Conservation (phyloP, 495 filamentous ascomycete species). For the Penicillium egyptiacum region DNA sequence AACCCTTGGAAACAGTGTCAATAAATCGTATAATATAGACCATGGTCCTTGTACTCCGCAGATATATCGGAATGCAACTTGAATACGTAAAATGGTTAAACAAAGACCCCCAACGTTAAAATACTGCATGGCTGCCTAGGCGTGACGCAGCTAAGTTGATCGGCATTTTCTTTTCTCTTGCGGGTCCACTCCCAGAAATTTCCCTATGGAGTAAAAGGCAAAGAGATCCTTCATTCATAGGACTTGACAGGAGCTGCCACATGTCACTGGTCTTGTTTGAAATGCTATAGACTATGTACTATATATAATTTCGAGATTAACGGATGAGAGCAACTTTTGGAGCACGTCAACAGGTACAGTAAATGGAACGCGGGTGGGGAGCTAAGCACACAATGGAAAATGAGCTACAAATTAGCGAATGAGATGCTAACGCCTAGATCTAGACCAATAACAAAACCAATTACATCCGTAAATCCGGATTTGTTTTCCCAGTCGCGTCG, state of each 20-base stretch:
- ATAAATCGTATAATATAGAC: background rate
- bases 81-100: background rate
- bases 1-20: background rate
- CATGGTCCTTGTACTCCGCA: background rate
- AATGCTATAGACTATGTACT: background rate
- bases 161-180: background rate
- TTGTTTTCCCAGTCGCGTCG: conserved; percentile 29
- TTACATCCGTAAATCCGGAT: conserved; percentile 31
- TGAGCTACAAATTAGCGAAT: conserved; percentile 1
- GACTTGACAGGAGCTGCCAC: conserved; percentile 6
- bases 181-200: conserved; percentile 18
- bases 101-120: background rate
- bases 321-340: background rate
- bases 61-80: background rate
- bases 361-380: conserved; percentile 8
- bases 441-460: conserved; percentile 15
- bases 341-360: background rate
- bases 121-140: background rate
- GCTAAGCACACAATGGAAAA: background rate
- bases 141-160: background rate
- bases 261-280: background rate
- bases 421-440: conserved; percentile 1
- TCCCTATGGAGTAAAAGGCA: conserved; percentile 15
- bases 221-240: conserved; percentile 24
- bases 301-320: background rate